Evolutionary conservation across 495 filamentous ascomycete species (phyloP).

Genomic region (Neurospora terricola): DNA sequence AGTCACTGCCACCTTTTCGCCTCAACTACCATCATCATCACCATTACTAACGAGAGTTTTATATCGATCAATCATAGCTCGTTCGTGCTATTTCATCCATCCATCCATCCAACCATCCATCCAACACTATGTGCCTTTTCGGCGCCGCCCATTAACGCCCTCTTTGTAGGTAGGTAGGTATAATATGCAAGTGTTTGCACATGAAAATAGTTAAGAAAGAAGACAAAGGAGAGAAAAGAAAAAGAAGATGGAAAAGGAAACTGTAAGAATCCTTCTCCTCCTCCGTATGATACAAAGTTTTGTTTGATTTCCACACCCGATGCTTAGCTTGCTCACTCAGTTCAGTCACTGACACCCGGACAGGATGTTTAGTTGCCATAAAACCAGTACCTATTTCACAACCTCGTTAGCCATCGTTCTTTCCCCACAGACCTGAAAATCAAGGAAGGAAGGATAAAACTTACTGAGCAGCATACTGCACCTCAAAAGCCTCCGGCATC

Average conservation of each 20-base stretch:
- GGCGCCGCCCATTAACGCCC: not conserved
- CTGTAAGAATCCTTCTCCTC: too few species aligned
- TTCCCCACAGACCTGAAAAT: not conserved
- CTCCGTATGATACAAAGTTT: slow-evolving; percentile 8
- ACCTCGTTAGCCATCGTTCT: slow-evolving; percentile 2
- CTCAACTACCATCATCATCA: too few species aligned
- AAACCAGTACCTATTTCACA: slow-evolving; percentile 31
- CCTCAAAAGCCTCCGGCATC: slow-evolving; percentile 48
- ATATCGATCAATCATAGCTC: not conserved
- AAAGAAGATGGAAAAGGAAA: too few species aligned
- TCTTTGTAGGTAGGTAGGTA: not conserved
- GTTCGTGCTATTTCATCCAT: not conserved
- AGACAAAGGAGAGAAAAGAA: slow-evolving; percentile 5
- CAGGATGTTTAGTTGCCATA: slow-evolving; percentile 12
- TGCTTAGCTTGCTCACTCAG: not conserved
- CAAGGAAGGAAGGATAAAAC: slow-evolving; percentile 21
- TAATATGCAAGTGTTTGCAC: not conserved
- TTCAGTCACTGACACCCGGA: not conserved
- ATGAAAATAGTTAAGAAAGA: not conserved
- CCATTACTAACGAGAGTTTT: too few species aligned
- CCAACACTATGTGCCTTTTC: not conserved
- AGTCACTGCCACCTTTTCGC: too few species aligned
- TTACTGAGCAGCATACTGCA: slow-evolving; percentile 80
- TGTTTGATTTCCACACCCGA: not conserved
- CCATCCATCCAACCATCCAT: not conserved